Evolutionary conservation across 139 green algal species (phyloP).

Genomic region (Pedinophyceae sp.): DNA sequence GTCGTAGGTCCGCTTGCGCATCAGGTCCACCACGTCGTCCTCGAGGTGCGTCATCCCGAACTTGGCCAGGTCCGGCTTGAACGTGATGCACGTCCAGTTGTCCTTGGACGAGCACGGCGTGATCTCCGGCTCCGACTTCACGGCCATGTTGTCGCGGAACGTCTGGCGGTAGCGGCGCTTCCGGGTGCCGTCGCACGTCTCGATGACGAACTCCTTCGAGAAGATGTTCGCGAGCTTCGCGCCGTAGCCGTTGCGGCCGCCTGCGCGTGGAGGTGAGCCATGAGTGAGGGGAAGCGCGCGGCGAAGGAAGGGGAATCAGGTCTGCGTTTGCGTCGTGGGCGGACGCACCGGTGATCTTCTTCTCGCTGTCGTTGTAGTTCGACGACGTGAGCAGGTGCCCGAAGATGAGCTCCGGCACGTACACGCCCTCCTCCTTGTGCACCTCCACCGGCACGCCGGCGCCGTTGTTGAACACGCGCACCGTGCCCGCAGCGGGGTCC

Average conservation of each 20-base stretch:
- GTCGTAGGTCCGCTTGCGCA: slow-evolving; percentile 93
- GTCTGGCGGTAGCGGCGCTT: slow-evolving; percentile 4
- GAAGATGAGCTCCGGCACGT: slow-evolving; percentile 98
- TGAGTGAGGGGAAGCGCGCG: too few relatives aligned
- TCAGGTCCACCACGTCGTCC: slow-evolving; percentile 66
- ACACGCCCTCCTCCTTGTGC: slow-evolving; percentile 85
- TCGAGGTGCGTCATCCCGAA: slow-evolving; percentile 86
- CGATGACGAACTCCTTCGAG: slow-evolving; percentile 88
- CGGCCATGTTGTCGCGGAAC: slow-evolving; percentile 44
- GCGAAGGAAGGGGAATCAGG: too few relatives aligned
- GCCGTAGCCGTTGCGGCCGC: slow-evolving; percentile 94
- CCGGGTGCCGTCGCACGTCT: slow-evolving; percentile 74
- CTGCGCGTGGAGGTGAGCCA: too few relatives aligned
- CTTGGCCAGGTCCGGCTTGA: slow-evolving; percentile 86
- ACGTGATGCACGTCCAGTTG: slow-evolving; percentile 94
- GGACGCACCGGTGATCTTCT: slow-evolving; percentile 70
- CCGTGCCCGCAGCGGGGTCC: slow-evolving; percentile 44
- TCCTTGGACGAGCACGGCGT: slow-evolving; percentile 71
- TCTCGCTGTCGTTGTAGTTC: slow-evolving; percentile 97
- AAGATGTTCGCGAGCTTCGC: slow-evolving; percentile 99
- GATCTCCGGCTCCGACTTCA: slow-evolving; percentile 56
- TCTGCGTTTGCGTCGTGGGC: too few relatives aligned
- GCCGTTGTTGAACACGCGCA: slow-evolving; percentile 90
- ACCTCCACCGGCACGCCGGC: slow-evolving; percentile 87
- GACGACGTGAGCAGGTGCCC: slow-evolving; percentile 92